Conservation (phyloP, 352 stramenopile genomes). For the Phytopythium litorale region DNA sequence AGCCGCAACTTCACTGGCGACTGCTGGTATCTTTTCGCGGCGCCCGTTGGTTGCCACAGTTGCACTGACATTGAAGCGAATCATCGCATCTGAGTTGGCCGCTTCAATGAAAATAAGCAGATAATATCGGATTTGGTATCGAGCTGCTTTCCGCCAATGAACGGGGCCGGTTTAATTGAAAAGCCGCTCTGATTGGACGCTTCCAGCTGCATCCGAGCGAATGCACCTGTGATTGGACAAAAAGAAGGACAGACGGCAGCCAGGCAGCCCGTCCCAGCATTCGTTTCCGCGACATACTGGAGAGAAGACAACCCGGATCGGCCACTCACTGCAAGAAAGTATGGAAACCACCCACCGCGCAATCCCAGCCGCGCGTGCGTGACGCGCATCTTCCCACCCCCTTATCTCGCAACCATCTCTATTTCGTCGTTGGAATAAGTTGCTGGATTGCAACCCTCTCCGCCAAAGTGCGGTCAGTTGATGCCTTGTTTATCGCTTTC, state of each 20-base stretch:
- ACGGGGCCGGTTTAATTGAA: not conserved
- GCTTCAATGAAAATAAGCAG: constrained; percentile 4
- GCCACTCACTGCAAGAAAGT: not conserved
- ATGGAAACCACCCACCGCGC: constrained; percentile 1
- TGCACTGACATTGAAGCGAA: not conserved
- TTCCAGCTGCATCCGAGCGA: not conserved
- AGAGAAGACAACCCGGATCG: no score
- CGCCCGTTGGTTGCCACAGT: not conserved
- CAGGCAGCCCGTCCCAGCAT: not conserved
- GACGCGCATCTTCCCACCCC: constrained; percentile 1
- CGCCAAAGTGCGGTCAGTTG: not conserved
- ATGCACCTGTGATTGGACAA: not conserved
- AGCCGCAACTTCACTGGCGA: not conserved
- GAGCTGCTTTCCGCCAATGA: not conserved
- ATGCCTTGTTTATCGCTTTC: not conserved
- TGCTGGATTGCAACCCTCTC: not conserved
- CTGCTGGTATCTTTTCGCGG: not conserved
- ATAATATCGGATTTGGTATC: no score
- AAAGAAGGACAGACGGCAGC: not conserved
- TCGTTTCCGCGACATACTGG: no score
- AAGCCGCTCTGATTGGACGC: not conserved
- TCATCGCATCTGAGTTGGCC: constrained; percentile 4
- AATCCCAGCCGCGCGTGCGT: not conserved
- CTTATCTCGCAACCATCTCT: not conserved
- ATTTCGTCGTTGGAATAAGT: not conserved